Base-by-base conservation (phyloP, 805 yeast species). In the Kluyveromyces wickerhamii region DNA sequence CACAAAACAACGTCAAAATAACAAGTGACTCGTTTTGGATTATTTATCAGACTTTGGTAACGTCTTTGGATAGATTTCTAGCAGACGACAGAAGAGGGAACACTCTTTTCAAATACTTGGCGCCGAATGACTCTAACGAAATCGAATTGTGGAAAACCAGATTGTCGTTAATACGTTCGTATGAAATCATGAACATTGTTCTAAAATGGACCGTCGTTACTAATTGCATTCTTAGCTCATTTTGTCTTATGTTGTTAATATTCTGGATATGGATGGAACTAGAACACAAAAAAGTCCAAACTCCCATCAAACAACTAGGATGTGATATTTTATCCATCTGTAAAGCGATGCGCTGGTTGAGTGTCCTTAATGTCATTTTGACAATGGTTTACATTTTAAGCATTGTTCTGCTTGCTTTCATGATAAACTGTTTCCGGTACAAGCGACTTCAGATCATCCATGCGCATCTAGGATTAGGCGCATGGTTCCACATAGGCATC, bases 11-110 rank as follows among this genome's bases (percentile, higher is more conserved):
- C 23, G 47, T 50, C 4, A 32, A 38, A 12, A 29, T 43, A 18
- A 32, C 52, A 22, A 52, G 59, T 5, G 48, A 48, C 15, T 50
- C 59, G 2, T 30, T 54, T 27, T 47, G 49, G 12, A 40, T 45
- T 23, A 48, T 47, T 1, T 54, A 51, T 32, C 48, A 50, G 18
- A 24, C 50, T 10, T 39, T 53, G 3, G 36, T 52, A 19, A 20
- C 32, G 3, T 43, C 57, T 2, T 21, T 55, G 11, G 35, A 41
- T 21, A 38, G 33, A 25, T 49, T 51, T 13, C 23, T 51, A 13
- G 43, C 32, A 20, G 42, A 37, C 13, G 49, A 45, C 3, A 37
- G 32, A 12, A 39, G 38, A 22, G 43, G 44, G 7, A 49, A 43
- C 20, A 37, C 41, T 7, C 38, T 52, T 11, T 38, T 43, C 4